Conservation (phyloP, 2,329 filamentous ascomycete species). For the Alternaria incomplexa region DNA sequence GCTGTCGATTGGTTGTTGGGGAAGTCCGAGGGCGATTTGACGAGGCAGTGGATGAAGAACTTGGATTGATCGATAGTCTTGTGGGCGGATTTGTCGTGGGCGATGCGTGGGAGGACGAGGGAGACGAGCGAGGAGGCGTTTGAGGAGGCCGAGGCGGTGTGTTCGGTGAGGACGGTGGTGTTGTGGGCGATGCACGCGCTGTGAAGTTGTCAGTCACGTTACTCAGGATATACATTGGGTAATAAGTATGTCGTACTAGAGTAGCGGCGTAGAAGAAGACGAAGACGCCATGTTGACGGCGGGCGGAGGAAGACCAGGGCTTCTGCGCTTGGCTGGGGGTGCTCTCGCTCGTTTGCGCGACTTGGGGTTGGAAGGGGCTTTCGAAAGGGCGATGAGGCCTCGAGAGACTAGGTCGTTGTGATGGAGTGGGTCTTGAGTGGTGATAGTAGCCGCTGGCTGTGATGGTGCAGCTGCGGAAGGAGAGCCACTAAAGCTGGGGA, state of each 20-base stretch:
- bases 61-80: conserved; percentile 92
- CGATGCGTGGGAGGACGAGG: conserved; percentile 93
- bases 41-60: conserved; percentile 94
- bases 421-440: conserved; percentile 1
- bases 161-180: conserved; percentile 90
- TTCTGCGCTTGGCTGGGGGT: neutral
- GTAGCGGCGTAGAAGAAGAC: conserved; percentile 46
- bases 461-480: conserved; percentile 10
- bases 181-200: conserved; percentile 95
- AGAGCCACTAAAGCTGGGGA: conserved; percentile 30
- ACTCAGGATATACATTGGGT: neutral
- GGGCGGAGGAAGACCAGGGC: neutral
- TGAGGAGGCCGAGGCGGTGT: conserved; percentile 83
- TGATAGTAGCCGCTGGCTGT: neutral
- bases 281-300: conserved; percentile 47
- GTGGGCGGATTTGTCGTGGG: conserved; percentile 79
- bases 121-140: conserved; percentile 87
- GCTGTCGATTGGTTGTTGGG: conserved; percentile 61
- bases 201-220: conserved; percentile 17
- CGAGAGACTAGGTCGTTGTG: conserved; percentile 9
- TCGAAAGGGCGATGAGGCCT: conserved; percentile 10
- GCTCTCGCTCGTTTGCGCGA: conserved; percentile 5
- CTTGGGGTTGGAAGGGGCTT: neutral
- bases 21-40: conserved; percentile 76
- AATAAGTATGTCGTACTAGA: conserved; percentile 40